These are phyloP conservation scores for Hericium rajendrae DNA, from an alignment of 768 basidiomycete genomes.

Conservation along the genomic window DNA sequence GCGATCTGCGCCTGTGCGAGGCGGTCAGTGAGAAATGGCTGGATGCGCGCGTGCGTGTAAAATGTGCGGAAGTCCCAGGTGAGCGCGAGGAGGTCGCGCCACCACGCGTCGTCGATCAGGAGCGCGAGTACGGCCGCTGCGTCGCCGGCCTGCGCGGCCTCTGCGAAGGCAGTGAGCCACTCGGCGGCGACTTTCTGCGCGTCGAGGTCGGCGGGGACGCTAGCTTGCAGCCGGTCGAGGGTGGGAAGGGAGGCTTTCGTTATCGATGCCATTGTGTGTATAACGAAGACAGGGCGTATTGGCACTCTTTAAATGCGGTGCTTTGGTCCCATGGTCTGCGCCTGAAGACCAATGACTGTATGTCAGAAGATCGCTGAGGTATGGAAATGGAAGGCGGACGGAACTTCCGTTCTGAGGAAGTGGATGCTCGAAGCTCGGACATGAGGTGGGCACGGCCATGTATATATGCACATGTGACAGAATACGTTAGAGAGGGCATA, in stretches of 20 bases:
- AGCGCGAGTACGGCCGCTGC: conserved; percentile 6
- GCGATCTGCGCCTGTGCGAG: conserved; percentile 21
- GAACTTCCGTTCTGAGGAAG: too few relatives aligned
- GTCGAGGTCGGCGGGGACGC: conserved; percentile 5
- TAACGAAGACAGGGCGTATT: too few relatives aligned
- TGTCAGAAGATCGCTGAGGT: too few relatives aligned
- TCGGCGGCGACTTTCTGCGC: conserved; percentile 10
- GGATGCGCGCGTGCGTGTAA: conserved; percentile 30
- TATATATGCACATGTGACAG: too few relatives aligned
- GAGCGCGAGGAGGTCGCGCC: conserved; percentile 50
- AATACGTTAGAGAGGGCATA: too few relatives aligned
- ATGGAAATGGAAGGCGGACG: too few relatives aligned
- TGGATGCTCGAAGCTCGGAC: too few relatives aligned
- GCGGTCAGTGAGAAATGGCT: conserved; percentile 36
- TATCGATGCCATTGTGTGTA: too few relatives aligned
- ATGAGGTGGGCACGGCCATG: too few relatives aligned
- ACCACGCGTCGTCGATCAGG: conserved; percentile 28
- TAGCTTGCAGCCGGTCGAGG: conserved; percentile 10
- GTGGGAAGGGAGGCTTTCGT: conserved; percentile 16
- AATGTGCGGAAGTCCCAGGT: conserved; percentile 59
- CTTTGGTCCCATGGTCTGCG: too few relatives aligned
- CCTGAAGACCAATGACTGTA: too few relatives aligned
- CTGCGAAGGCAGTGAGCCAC: conserved; percentile 16
- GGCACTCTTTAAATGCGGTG: too few relatives aligned
- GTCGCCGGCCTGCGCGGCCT: conserved; percentile 8